Base-by-base conservation (phyloP, 768 basidiomycete genomes). In the Boletus insuetus region DNA sequence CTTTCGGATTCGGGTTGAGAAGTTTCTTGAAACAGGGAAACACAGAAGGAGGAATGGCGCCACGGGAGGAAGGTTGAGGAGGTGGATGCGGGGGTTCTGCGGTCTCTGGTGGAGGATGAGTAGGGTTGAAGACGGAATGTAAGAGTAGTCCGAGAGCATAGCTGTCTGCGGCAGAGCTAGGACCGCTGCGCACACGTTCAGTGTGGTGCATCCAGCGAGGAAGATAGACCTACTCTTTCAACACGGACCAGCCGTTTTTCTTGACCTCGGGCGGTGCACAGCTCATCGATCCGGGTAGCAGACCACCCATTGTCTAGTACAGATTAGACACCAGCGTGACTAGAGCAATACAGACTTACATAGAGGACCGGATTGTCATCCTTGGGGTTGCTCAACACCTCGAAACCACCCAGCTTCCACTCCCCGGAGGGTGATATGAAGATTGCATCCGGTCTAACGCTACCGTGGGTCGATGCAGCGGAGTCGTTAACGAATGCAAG, bases 341-440 rank as follows among this genome's bases (percentile, higher is more conserved):
- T 11, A 24, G 46, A 24, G 41, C 38, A 42, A 54, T 20, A 59
- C 39, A 39, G 40, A 61, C 88, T 72, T 74, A 94, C 93, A 77
- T 90, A 96, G 66, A 94, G 75, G 16, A 90, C 81, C 32, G 89
- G 82, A 43, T 77, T 69, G 14, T 90, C 85, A 49, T 98, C 95
- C 62, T 85, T 89, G 10, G 87, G 80, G 60, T 81, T 91, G 62
- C 92, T 94, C 58, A 97, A 70, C 0, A 96, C 73, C 64, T 99
- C 97, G 65, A 98, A 94, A 1, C 96, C 96, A 19, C 92, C 95
- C 9, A 99, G 75, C 66, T 91, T 91, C 97, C 96, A 98, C 75
- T 99, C 97, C 6, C 96, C 92, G 0, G 93, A 91, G 0, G 88
- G 86, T 1, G 96, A 93, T 49, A 97, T 83, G 66, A 97, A 98